phyloP scores from a whole-genome alignment of 495 filamentous ascomycete species.

The Massariosphaeria phaeospora region DNA sequence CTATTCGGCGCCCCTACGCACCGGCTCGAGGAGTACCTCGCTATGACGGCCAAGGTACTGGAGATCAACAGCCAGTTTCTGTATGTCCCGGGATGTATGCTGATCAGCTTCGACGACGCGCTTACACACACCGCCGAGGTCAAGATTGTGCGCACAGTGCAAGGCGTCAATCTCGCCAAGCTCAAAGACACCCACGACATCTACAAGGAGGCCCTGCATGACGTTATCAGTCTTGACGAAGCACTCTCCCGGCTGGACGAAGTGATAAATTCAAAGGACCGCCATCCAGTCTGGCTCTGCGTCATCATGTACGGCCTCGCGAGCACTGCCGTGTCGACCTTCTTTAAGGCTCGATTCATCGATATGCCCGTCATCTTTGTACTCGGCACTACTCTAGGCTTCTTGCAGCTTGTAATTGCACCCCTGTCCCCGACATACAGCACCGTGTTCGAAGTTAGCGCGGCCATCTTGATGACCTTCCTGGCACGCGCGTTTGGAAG shows the following conservation, averaged over 20 bases:
- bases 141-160: slow-evolving; percentile 69
- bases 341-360: slow-evolving; percentile 78
- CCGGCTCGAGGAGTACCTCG: slow-evolving; percentile 69
- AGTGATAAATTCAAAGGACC: slow-evolving; percentile 57
- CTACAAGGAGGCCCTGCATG: slow-evolving; percentile 91
- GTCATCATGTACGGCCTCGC: slow-evolving; percentile 80
- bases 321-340: slow-evolving; percentile 76
- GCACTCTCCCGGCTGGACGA: slow-evolving; percentile 66
- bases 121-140: slow-evolving; percentile 89
- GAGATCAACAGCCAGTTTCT: slow-evolving; percentile 89
- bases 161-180: slow-evolving; percentile 80
- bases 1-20: slow-evolving; percentile 47
- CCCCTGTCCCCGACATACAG: slow-evolving; percentile 73
- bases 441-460: slow-evolving; percentile 89
- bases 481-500: slow-evolving; percentile 83
- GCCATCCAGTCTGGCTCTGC: slow-evolving; percentile 64
- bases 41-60: slow-evolving; percentile 80
- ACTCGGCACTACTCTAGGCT: slow-evolving; percentile 75
- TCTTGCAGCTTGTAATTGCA: slow-evolving; percentile 73
- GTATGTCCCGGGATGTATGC: slow-evolving; percentile 92
- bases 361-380: slow-evolving; percentile 85
- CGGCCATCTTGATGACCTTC: slow-evolving; percentile 84
- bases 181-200: slow-evolving; percentile 80
- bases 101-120: slow-evolving; percentile 87
- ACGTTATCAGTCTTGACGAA: slow-evolving; percentile 77